Conservation (phyloP, 176 grass and related monocot genomes). For the Zea mays region DNA sequence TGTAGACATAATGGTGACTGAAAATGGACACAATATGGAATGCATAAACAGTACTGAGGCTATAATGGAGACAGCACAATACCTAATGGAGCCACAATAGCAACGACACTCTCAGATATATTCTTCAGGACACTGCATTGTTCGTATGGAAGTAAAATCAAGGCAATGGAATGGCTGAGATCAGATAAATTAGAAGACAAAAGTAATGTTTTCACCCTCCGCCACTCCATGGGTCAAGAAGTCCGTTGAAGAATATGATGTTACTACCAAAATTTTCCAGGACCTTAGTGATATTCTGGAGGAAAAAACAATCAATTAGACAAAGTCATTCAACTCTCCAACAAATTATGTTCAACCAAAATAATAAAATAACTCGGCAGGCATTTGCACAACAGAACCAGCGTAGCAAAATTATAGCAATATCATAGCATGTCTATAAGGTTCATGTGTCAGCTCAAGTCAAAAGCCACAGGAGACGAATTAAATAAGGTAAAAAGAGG, state of each 20-base stretch:
- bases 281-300: constrained; percentile 65
- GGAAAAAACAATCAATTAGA: background rate
- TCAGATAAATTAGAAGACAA: background rate
- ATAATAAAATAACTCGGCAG: background rate
- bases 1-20: background rate
- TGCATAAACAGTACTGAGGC: background rate
- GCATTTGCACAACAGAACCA: constrained; percentile 20
- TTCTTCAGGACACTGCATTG: constrained; percentile 76
- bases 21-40: background rate
- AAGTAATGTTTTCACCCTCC: constrained; percentile 64
- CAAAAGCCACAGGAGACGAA: background rate
- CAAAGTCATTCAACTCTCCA: background rate
- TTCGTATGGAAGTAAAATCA: constrained; percentile 38
- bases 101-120: constrained; percentile 79
- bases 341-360: background rate
- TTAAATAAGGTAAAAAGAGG: background rate
- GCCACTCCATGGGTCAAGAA: constrained; percentile 92
- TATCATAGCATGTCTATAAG: background rate
- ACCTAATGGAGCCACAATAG: constrained; percentile 87
- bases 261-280: constrained; percentile 89
- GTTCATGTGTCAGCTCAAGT: constrained; percentile 9
- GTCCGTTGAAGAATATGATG: constrained; percentile 95
- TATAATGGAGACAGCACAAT: constrained; percentile 29
- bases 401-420: background rate
- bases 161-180: constrained; percentile 26